Conservation (phyloP, 2,329 filamentous ascomycete species). For the Dactylellina parvicollis region DNA sequence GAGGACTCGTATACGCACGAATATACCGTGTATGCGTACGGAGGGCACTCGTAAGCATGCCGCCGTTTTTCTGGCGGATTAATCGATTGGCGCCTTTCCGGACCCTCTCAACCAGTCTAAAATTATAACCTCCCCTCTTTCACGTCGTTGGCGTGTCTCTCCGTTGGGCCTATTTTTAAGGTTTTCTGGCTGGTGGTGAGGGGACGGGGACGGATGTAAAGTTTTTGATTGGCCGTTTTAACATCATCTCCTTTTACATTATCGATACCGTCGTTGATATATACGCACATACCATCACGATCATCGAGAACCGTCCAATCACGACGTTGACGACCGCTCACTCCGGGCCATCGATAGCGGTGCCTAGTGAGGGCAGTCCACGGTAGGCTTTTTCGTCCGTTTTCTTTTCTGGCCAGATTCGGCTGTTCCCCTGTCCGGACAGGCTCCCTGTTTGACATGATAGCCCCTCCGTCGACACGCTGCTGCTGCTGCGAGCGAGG, state of each 20-base stretch:
- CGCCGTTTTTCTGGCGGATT: too few relatives aligned
- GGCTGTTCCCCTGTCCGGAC: slow-evolving; percentile 7
- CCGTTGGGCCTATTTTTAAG: slow-evolving; percentile 22
- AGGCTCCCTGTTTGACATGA: too few relatives aligned
- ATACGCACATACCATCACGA: slow-evolving; percentile 1
- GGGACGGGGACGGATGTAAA: too few relatives aligned
- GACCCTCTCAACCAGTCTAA: slow-evolving; percentile 33
- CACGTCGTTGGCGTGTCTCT: slow-evolving; percentile 4
- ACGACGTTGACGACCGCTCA: slow-evolving; percentile 23
- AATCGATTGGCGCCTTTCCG: background rate
- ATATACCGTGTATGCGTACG: slow-evolving; percentile 2
- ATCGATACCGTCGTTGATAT: background rate
- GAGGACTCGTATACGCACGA: background rate
- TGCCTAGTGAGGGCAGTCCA: slow-evolving; percentile 29
- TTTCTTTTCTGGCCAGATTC: slow-evolving; percentile 16
- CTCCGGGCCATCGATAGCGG: slow-evolving; percentile 17
- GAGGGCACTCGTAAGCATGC: too few relatives aligned
- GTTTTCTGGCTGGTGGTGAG: slow-evolving; percentile 20
- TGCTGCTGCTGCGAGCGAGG: slow-evolving; percentile 8
- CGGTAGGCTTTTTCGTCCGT: slow-evolving; percentile 24
- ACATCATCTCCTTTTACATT: slow-evolving; percentile 3
- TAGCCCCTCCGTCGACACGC: too few relatives aligned
- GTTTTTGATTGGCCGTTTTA: slow-evolving; percentile 22
- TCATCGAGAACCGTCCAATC: background rate
- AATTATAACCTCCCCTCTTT: slow-evolving; percentile 15